Conservation (phyloP, 2,329 filamentous ascomycete species). For the Hypoxylon sp. region DNA sequence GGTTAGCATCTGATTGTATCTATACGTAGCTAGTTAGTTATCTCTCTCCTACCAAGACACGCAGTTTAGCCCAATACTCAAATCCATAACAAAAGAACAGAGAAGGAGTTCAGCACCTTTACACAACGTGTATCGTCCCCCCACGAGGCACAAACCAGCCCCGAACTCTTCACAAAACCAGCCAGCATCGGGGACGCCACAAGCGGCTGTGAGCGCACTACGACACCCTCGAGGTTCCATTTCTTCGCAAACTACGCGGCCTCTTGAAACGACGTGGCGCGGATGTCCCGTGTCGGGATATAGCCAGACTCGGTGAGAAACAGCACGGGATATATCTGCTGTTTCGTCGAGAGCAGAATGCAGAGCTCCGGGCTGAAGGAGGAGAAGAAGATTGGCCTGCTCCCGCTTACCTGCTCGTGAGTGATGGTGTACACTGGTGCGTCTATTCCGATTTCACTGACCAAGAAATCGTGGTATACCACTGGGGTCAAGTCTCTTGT, state of each 20-base stretch:
- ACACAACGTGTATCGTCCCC: slow-evolving; percentile 43
- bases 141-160: slow-evolving; percentile 52
- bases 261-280: slow-evolving; percentile 53
- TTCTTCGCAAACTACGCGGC: slow-evolving; percentile 54
- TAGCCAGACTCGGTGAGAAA: slow-evolving; percentile 52
- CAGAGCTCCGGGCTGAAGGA: slow-evolving; percentile 54
- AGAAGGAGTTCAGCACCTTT: slow-evolving; percentile 33
- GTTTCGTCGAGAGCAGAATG: slow-evolving; percentile 51
- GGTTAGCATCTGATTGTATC: slow-evolving; percentile 24
- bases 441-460: slow-evolving; percentile 58
- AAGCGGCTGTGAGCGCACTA: slow-evolving; percentile 53
- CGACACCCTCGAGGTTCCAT: slow-evolving; percentile 54
- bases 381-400: slow-evolving; percentile 51
- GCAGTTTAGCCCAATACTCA: no score
- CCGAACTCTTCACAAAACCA: slow-evolving; percentile 49
- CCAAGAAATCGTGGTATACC: slow-evolving; percentile 57
- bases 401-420: slow-evolving; percentile 52
- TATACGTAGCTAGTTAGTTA: slow-evolving; percentile 1
- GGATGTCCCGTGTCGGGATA: slow-evolving; percentile 46
- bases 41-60: not conserved
- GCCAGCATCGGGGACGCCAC: slow-evolving; percentile 53
- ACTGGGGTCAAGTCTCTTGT: slow-evolving; percentile 56
- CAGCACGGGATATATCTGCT: slow-evolving; percentile 50
- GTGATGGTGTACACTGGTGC: slow-evolving; percentile 55
- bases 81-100: not conserved